Base-by-base conservation (phyloP, 2,329 filamentous ascomycete genomes). In the Colletotrichum tabaci region DNA sequence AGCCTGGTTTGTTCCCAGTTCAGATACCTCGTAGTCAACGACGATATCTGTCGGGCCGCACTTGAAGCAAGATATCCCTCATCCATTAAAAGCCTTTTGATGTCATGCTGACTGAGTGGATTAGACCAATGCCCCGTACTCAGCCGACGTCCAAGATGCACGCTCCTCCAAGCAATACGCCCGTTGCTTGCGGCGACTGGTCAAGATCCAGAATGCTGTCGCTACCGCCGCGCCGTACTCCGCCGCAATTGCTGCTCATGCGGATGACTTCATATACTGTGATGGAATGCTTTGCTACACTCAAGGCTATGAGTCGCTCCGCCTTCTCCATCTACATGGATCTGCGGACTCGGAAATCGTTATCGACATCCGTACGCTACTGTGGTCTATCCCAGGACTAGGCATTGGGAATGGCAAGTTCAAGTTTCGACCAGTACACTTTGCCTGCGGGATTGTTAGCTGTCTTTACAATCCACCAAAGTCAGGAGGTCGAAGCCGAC, bases 231-330 rank as follows among this genome's bases (percentile, higher is more conserved):
- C 85, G 42, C 93, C 93, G 0, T 94, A 89, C 77, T 85, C 88
- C 0, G 87, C 88, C 18, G 87, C 87, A 2, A 82, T 91, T 0
- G 77, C 94, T 42, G 92, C 87, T 4, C 83, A 89, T 63, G 91
- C 87, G 4, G 86, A 89, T 30, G 84, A 85, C 4, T 94, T 91
- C 79, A 79, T 90, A 2, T 94, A 92, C 77, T 83, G 84, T 21
- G 85, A 89, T 68, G 91, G 92, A 7, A 84, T 89, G 13, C 81
- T 95, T 18, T 93, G 91, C 75, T 92, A 94, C 77, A 86, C 88
- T 13, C 77, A 85, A 50, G 84, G 86, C 52, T 70, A 76, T 46
- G 62, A 78, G 72, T 76, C 78, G 60, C 83, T 95, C 35, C 87
- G 88, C 3, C 79, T 94, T 35, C 82, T 92, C 58, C 84, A 92